Conservation (phyloP, 164 flowering plant species). For the Dillenia suffruticosa region DNA sequence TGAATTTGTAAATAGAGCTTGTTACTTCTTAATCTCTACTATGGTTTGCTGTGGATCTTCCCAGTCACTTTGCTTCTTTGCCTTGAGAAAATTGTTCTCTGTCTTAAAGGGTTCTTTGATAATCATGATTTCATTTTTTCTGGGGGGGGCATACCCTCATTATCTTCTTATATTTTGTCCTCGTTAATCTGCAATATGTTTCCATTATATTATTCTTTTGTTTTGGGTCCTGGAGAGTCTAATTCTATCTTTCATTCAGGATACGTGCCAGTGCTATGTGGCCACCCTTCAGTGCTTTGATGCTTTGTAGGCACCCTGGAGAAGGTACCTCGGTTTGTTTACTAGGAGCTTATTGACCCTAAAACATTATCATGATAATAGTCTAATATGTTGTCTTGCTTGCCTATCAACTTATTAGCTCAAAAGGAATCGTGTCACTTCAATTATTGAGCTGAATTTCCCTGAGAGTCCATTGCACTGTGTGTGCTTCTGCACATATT, state of each 20-base stretch:
- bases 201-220: background rate
- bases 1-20: background rate
- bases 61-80: too few species aligned
- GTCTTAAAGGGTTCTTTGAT: too few species aligned
- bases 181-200: constrained; percentile 1
- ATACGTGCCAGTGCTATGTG: constrained; percentile 57
- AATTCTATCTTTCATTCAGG: constrained; percentile 86
- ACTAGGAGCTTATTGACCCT: constrained; percentile 45
- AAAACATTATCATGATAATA: constrained; percentile 6
- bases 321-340: constrained; percentile 91
- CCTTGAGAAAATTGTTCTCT: too few species aligned
- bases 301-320: constrained; percentile 77
- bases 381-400: background rate
- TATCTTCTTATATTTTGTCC: background rate
- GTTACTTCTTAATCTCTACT: background rate
- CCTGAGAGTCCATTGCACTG: background rate
- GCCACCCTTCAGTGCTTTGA: constrained; percentile 65
- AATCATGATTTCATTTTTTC: too few species aligned
- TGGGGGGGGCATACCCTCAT: background rate
- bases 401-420: background rate
- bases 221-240: constrained; percentile 56
- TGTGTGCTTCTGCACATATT: background rate
- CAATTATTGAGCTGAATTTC: background rate
- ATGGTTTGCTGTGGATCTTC: constrained; percentile 5
- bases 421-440: background rate